Conservation (phyloP, 169 alveolate genomes). For the Sarcocystis neurona region DNA sequence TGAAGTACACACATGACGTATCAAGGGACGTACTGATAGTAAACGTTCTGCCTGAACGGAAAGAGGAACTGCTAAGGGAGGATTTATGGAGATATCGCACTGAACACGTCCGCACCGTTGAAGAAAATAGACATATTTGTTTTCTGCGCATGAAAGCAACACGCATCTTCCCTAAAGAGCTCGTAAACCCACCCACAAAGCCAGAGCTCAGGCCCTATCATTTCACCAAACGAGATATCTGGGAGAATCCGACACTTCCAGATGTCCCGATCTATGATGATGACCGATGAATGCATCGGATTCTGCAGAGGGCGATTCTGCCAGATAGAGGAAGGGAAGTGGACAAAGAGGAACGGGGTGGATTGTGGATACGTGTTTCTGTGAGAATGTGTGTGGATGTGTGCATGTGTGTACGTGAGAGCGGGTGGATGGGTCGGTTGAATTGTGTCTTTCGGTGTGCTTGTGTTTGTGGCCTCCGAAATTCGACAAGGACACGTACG, state of each 20-base stretch:
- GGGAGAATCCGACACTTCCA: slow-evolving; percentile 81
- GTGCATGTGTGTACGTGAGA: neutral
- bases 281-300: slow-evolving; percentile 13
- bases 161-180: slow-evolving; percentile 43
- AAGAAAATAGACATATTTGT: slow-evolving; percentile 82
- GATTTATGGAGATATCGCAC: slow-evolving; percentile 88
- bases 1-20: slow-evolving; percentile 85
- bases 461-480: neutral
- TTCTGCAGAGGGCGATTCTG: too few relatives aligned
- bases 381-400: neutral
- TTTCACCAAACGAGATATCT: slow-evolving; percentile 73
- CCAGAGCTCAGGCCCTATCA: slow-evolving; percentile 82
- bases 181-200: slow-evolving; percentile 75
- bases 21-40: slow-evolving; percentile 76
- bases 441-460: too few relatives aligned
- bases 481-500: too few relatives aligned
- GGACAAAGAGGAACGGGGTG: too few relatives aligned
- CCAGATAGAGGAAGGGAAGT: too few relatives aligned
- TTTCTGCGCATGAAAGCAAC: slow-evolving; percentile 75
- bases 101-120: slow-evolving; percentile 82
- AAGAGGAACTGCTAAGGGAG: slow-evolving; percentile 80
- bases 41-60: slow-evolving; percentile 84
- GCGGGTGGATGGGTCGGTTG: too few relatives aligned
- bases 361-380: too few relatives aligned
- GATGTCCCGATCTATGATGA: slow-evolving; percentile 64